phyloP scores from a whole-genome alignment of 345 rosid genomes.

The Aquilaria malaccensis region DNA sequence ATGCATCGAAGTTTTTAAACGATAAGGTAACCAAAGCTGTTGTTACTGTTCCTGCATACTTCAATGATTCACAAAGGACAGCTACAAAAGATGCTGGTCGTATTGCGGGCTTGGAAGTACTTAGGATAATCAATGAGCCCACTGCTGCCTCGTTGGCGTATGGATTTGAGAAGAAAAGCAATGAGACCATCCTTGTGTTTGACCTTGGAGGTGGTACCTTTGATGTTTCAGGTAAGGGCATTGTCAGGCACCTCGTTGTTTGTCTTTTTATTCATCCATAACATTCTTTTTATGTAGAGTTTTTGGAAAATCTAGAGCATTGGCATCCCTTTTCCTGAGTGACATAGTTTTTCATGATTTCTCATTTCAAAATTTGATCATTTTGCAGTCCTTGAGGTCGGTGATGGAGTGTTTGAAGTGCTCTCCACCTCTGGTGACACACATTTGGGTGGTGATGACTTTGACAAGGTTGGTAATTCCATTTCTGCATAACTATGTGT shows the following conservation, averaged over 20 bases:
- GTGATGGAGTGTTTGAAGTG: conserved; percentile 99
- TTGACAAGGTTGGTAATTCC: conserved; percentile 58
- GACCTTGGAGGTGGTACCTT: conserved; percentile 99
- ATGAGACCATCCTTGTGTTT: conserved; percentile 93
- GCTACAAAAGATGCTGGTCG: conserved; percentile 99
- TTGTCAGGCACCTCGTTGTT: not conserved
- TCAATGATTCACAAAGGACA: conserved; percentile 86
- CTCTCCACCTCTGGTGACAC: conserved; percentile 98
- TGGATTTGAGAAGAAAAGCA: conserved; percentile 92
- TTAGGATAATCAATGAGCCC: conserved; percentile 93
- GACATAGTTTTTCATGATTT: not conserved
- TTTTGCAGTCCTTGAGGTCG: conserved; percentile 86
- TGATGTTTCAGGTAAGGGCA: conserved; percentile 80
- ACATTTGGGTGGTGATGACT: conserved; percentile 99
- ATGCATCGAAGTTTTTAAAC: conserved; percentile 74
- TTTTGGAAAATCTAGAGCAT: not conserved
- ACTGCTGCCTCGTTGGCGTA: conserved; percentile 98
- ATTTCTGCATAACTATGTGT: no score
- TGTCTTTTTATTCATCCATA: not conserved
- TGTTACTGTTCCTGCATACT: conserved; percentile 78
- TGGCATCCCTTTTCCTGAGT: not conserved
- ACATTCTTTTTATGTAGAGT: not conserved
- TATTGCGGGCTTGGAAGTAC: conserved; percentile 78
- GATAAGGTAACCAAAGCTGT: conserved; percentile 67
- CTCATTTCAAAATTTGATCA: conserved; percentile 1